Evolutionary conservation across 345 rosid species (phyloP).

Genomic region (Nephelium lappaceum): DNA sequence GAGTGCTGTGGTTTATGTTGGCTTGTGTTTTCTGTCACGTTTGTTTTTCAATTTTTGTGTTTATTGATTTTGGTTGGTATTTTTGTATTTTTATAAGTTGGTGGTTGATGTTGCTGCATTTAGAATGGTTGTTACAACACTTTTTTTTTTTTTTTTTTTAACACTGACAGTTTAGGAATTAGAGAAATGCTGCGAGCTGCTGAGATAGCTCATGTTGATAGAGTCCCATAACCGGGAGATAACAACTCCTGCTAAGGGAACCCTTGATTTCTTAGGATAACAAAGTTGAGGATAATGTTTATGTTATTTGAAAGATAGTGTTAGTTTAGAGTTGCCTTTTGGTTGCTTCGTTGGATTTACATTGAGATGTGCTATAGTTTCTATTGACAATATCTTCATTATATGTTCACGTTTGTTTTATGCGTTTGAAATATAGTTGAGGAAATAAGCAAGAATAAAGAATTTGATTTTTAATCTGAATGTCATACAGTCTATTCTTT

Average conservation of each 20-base stretch:
- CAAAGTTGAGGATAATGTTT: not conserved
- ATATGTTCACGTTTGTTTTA: not conserved
- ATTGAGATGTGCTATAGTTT: not conserved
- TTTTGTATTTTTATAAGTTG: not conserved
- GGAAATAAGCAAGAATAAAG: not conserved
- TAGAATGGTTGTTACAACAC: slow-evolving; percentile 7
- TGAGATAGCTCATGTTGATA: too few species aligned
- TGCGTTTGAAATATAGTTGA: not conserved
- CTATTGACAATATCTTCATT: not conserved
- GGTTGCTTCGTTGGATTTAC: not conserved
- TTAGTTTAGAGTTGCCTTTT: not conserved
- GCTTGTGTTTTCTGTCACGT: not conserved
- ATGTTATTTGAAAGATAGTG: not conserved
- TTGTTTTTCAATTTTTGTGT: not conserved
- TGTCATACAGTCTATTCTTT: not conserved
- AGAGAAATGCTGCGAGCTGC: too few species aligned
- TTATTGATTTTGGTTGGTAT: not conserved
- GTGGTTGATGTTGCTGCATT: not conserved
- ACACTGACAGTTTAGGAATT: too few species aligned
- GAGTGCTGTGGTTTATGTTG: not conserved
- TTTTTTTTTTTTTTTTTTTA: too few species aligned
- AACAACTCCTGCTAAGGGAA: too few species aligned
- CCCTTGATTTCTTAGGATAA: not conserved
- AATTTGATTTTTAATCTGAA: not conserved
- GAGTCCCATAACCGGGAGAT: too few species aligned